A percentile compares a stretch with the other conserved stretches of the same genome.
These are phyloP conservation scores for Colletotrichum sojae DNA, from an alignment of 2,329 filamentous ascomycete genomes.

Conservation along the genomic window DNA sequence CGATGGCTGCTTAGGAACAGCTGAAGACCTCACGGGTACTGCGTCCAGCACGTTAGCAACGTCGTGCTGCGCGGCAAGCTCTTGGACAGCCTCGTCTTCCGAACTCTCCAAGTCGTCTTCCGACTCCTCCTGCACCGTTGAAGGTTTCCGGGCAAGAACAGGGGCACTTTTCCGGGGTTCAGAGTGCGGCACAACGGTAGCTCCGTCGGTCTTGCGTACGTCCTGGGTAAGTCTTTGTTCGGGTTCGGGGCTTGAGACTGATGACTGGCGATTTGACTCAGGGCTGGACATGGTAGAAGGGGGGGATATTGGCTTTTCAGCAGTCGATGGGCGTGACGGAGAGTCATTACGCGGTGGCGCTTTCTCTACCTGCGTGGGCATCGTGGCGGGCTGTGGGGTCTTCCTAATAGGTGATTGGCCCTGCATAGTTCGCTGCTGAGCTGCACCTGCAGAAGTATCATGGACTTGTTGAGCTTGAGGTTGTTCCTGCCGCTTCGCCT, in stretches of 20 bases:
- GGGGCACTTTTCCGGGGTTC: constrained; percentile 21
- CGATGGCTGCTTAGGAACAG: constrained; percentile 31
- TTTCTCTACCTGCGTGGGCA: not conserved
- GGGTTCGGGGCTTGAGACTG: not conserved
- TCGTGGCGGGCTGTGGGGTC: not conserved
- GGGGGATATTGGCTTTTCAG: too few relatives aligned
- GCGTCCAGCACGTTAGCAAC: constrained; percentile 50
- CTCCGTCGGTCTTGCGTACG: constrained; percentile 24
- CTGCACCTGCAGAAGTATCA: not conserved
- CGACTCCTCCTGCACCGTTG: constrained; percentile 61
- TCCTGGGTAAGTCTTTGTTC: constrained; percentile 22
- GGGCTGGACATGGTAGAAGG: not conserved
- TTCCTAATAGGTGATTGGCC: not conserved
- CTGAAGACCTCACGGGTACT: constrained; percentile 49
- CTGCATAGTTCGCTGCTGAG: constrained; percentile 16
- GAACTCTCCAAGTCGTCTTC: constrained; percentile 55
- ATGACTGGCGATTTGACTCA: not conserved
- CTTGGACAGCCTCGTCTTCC: constrained; percentile 25
- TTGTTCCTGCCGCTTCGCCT: constrained; percentile 33
- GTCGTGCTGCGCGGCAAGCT: constrained; percentile 33
- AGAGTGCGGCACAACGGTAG: constrained; percentile 19
- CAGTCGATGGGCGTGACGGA: not conserved
- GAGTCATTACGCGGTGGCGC: not conserved
- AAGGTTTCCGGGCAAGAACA: constrained; percentile 56
- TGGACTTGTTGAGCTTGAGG: not conserved